Base-by-base conservation (phyloP, 306 rosid genomes). In the Crotalaria pallida region DNA sequence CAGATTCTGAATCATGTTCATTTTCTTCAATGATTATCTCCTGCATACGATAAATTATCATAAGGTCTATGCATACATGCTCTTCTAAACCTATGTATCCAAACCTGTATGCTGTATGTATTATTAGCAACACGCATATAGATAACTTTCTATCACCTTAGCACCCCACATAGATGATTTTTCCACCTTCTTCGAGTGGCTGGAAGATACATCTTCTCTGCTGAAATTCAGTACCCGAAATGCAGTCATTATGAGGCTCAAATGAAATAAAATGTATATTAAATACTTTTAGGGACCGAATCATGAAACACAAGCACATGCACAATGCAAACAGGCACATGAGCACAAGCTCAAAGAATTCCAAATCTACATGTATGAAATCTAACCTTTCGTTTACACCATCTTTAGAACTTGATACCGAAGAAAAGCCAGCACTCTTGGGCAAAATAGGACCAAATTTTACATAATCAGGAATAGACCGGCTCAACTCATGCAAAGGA, bases 391-490 rank as follows among this genome's bases (percentile, higher is more conserved):
- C 88, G 68, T 57, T 85, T 65, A 62, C 72, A 41, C 51, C 83
- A 59, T 86, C 82, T 62, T 85, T 78, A 47, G 84, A 67, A 70
- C 72, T 81, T 66, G 80, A 72, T 18, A 77, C 24, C 63, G 84
- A 69, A 62, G 97, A 84, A 85, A 93, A 85, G 12, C 94, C 98
- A 1, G 97, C 91, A 78, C 88, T 93, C 79, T 74, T 90, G 16
- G 98, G 98, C 86, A 93, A 88, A 51, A 93, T 90, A 63, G 98
- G 97, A 64, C 96, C 97, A 61, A 93, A 93, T 69, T 93, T 93
- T 9, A 90, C 90, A 29, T 82, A 90, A 84, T 90, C 97, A 19
- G 98, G 97, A 82, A 93, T 59, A 4, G 94, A 87, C 34, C 83
- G 53, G 79, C 92, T 90, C 74, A 93, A 82, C 82, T 93, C 98